phyloP scores from a whole-genome alignment of 768 basidiomycete species.

The Pisolithus microcarpus region DNA sequence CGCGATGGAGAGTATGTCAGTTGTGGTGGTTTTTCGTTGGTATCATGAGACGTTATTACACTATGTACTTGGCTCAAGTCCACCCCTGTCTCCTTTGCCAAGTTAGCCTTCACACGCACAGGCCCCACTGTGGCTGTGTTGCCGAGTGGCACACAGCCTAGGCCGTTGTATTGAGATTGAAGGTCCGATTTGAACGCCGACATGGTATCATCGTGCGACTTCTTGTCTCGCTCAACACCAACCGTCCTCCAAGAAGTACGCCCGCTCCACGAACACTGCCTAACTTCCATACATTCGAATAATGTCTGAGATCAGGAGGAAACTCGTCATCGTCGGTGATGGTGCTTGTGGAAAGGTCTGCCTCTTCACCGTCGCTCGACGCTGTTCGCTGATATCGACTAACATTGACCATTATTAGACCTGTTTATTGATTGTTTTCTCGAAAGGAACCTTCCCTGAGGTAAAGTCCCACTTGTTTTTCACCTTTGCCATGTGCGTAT shows the following conservation, averaged over 20 bases:
- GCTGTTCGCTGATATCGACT: constrained; percentile 16
- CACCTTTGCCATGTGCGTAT: background rate
- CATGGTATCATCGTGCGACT: constrained; percentile 31
- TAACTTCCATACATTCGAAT: constrained; percentile 29
- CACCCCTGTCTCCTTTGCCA: background rate
- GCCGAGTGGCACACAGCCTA: constrained; percentile 26
- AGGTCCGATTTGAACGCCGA: constrained; percentile 17
- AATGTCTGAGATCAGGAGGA: constrained; percentile 98
- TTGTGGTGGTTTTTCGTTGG: constrained; percentile 21
- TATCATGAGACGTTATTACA: constrained; percentile 2
- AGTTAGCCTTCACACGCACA: constrained; percentile 12
- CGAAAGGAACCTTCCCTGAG: constrained; percentile 95
- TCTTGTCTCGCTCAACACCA: constrained; percentile 34
- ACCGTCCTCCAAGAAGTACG: constrained; percentile 26
- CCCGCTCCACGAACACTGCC: constrained; percentile 25
- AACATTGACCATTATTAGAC: constrained; percentile 41
- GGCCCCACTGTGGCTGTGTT: constrained; percentile 11
- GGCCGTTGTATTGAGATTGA: constrained; percentile 20
- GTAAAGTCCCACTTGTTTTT: constrained; percentile 35
- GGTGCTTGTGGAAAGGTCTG: constrained; percentile 92
- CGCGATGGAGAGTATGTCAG: constrained; percentile 57
- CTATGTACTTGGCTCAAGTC: background rate
- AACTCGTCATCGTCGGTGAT: constrained; percentile 98
- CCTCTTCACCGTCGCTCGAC: constrained; percentile 3
- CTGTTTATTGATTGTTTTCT: constrained; percentile 92